phyloP scores from a whole-genome alignment of 495 filamentous ascomycete species.

The Lasiosphaeria miniovina region DNA sequence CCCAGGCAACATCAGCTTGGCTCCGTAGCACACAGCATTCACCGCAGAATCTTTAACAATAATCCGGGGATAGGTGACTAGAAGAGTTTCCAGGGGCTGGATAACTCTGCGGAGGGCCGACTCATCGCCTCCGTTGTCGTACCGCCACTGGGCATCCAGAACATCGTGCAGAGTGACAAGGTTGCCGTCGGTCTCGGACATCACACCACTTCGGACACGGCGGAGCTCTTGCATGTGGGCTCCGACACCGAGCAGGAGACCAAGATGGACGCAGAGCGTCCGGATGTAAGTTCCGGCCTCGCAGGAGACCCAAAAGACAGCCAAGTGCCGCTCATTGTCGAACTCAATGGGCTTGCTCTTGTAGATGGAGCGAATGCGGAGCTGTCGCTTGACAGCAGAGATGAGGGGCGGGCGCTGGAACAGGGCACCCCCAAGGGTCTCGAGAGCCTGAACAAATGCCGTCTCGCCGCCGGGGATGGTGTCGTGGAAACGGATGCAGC shows the following conservation, averaged over 20 bases:
- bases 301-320: slow-evolving; percentile 98
- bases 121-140: slow-evolving; percentile 90
- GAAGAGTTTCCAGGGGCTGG: slow-evolving; percentile 81
- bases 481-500: slow-evolving; percentile 88
- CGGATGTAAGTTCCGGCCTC: slow-evolving; percentile 98
- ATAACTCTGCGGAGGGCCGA: slow-evolving; percentile 84
- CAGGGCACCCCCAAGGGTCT: slow-evolving; percentile 90
- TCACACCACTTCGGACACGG: slow-evolving; percentile 88
- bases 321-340: slow-evolving; percentile 95
- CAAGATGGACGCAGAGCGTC: slow-evolving; percentile 94
- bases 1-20: slow-evolving; percentile 96
- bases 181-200: slow-evolving; percentile 75
- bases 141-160: slow-evolving; percentile 88
- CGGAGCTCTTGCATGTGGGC: slow-evolving; percentile 98
- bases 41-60: slow-evolving; percentile 96
- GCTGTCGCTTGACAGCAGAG: slow-evolving; percentile 95
- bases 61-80: slow-evolving; percentile 88
- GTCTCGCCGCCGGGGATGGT: slow-evolving; percentile 86
- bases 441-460: slow-evolving; percentile 83
- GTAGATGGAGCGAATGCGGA: slow-evolving; percentile 94
- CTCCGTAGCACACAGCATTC: slow-evolving; percentile 95
- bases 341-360: slow-evolving; percentile 95
- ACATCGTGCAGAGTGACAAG: slow-evolving; percentile 96
- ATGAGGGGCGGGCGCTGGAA: slow-evolving; percentile 97
- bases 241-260: slow-evolving; percentile 86